These are phyloP conservation scores for Aspergillus cejpii DNA, from an alignment of 2,329 filamentous ascomycete genomes.

Conservation along the genomic window DNA sequence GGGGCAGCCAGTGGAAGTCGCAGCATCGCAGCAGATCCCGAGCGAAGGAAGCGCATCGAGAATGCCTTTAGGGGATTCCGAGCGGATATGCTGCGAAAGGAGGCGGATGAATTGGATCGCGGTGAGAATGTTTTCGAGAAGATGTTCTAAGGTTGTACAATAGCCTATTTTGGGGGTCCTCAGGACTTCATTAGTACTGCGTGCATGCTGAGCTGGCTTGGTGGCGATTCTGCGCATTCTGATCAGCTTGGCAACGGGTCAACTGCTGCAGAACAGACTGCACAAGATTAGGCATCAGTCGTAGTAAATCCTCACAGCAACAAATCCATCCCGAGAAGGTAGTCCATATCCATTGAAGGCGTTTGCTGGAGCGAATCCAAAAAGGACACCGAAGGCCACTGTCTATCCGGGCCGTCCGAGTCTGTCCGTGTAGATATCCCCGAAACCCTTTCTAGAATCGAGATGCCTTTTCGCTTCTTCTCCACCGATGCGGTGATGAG, in stretches of 20 bases:
- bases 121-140: constrained; percentile 24
- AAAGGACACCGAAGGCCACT: background rate
- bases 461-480: constrained; percentile 22
- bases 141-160: constrained; percentile 18
- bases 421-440: background rate
- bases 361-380: background rate
- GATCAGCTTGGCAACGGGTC: too few relatives aligned
- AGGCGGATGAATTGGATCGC: constrained; percentile 52
- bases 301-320: background rate
- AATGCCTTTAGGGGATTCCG: constrained; percentile 57
- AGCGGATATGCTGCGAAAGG: constrained; percentile 55
- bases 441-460: constrained; percentile 13
- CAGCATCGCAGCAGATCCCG: constrained; percentile 49
- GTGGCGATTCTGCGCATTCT: too few relatives aligned
- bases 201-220: too few relatives aligned
- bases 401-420: background rate
- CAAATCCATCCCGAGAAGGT: background rate
- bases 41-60: constrained; percentile 53
- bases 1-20: constrained; percentile 51
- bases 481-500: constrained; percentile 20
- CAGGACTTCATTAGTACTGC: too few relatives aligned
- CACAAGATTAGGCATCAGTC: too few relatives aligned
- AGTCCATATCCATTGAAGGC: background rate
- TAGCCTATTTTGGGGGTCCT: too few relatives aligned
- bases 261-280: too few relatives aligned